Percentiles rank a stretch among this genome's conserved stretches.
phyloP scores from a whole-genome alignment of 2,329 filamentous ascomycete genomes.

The Neofusicoccum umdonicola region DNA sequence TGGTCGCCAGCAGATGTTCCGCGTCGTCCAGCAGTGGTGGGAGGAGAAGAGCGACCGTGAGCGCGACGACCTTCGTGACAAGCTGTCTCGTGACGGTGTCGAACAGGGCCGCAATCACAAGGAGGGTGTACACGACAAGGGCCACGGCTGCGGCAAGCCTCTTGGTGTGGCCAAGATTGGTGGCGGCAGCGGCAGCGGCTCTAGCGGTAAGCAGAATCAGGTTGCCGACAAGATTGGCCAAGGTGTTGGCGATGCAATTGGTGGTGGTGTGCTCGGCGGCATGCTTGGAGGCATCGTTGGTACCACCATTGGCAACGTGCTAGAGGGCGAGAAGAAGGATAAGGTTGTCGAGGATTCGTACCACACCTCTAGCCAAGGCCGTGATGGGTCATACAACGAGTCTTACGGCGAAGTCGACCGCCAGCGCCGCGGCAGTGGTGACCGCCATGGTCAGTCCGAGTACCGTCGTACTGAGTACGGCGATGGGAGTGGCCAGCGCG shows the following conservation, averaged over 20 bases:
- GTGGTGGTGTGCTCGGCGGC: slow-evolving; percentile 65
- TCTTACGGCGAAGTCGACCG: slow-evolving; percentile 62
- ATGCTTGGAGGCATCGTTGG: slow-evolving; percentile 68
- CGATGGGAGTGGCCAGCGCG: slow-evolving; percentile 53
- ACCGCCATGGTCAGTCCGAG: slow-evolving; percentile 61
- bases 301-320: slow-evolving; percentile 59
- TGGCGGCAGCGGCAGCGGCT: slow-evolving; percentile 41
- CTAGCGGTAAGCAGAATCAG: slow-evolving; percentile 26
- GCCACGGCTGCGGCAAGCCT: slow-evolving; percentile 80
- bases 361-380: slow-evolving; percentile 52
- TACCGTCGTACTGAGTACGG: slow-evolving; percentile 59
- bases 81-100: slow-evolving; percentile 78
- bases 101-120: slow-evolving; percentile 79
- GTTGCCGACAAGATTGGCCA: slow-evolving; percentile 45
- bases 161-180: slow-evolving; percentile 62
- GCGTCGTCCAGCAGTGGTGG: slow-evolving; percentile 85
- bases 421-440: slow-evolving; percentile 39
- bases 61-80: slow-evolving; percentile 66
- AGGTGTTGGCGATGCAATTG: slow-evolving; percentile 58
- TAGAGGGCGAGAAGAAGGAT: slow-evolving; percentile 49
- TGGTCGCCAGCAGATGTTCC: slow-evolving; percentile 74
- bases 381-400: slow-evolving; percentile 62
- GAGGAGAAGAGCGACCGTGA: slow-evolving; percentile 59
- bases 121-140: slow-evolving; percentile 76
- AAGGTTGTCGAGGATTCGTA: slow-evolving; percentile 48